Percentiles rank a stretch among this genome's conserved stretches.
Evolutionary conservation across 2,329 filamentous ascomycete genomes (phyloP).

Genomic region (Dothideomycetes sp.): DNA sequence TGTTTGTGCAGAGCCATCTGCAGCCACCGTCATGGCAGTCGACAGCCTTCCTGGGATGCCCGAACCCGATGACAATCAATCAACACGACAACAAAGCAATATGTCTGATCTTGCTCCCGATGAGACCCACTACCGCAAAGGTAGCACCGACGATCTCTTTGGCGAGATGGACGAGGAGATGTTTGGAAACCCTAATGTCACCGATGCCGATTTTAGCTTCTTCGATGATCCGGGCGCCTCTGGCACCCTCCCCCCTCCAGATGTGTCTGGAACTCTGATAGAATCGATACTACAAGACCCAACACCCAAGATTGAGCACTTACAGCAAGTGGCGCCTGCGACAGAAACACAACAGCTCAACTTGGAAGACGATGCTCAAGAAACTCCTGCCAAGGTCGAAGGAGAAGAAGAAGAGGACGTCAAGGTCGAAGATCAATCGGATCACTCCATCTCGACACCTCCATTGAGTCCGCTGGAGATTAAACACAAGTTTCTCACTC

Average conservation of each 20-base stretch:
- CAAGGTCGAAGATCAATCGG: neutral
- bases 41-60: neutral
- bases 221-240: constrained; percentile 55
- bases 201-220: constrained; percentile 75
- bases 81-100: neutral
- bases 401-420: neutral
- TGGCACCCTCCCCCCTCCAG: neutral
- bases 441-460: constrained; percentile 21
- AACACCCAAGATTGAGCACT: neutral
- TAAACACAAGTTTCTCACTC: constrained; percentile 39
- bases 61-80: neutral
- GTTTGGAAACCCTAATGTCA: constrained; percentile 66
- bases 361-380: neutral
- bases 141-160: constrained; percentile 52
- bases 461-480: constrained; percentile 35
- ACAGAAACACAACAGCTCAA: neutral
- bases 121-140: constrained; percentile 15
- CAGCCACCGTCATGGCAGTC: constrained; percentile 22
- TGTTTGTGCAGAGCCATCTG: constrained; percentile 15
- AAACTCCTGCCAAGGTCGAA: neutral
- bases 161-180: constrained; percentile 60
- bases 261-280: too few species aligned
- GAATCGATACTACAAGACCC: neutral
- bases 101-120: constrained; percentile 48
- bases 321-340: neutral